phyloP scores from a whole-genome alignment of 768 basidiomycete species.

The Russula vinacea region DNA sequence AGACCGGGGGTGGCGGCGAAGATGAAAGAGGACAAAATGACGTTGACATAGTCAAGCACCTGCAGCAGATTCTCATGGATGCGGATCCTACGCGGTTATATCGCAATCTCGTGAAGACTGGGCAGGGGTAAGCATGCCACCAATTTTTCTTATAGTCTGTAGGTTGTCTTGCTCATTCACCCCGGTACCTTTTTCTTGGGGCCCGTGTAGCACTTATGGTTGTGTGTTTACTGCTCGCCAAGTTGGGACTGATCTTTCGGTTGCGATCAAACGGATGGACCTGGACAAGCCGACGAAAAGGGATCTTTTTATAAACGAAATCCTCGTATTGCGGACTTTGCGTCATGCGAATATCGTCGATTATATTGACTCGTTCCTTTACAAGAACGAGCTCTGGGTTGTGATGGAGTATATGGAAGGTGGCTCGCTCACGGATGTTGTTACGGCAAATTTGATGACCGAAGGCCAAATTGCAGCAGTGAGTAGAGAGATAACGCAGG shows the following conservation, averaged over 20 bases:
- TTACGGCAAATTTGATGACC: constrained; percentile 94
- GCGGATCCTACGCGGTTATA: constrained; percentile 95
- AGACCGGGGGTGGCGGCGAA: constrained; percentile 60
- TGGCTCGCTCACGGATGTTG: constrained; percentile 91
- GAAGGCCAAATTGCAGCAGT: constrained; percentile 99
- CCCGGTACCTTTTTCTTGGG: constrained; percentile 13
- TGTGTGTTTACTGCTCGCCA: constrained; percentile 99
- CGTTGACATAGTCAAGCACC: constrained; percentile 73
- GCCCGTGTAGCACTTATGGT: constrained; percentile 72
- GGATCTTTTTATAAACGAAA: constrained; percentile 99
- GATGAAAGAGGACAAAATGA: constrained; percentile 63
- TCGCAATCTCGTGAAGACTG: constrained; percentile 91
- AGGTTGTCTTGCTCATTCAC: constrained; percentile 15
- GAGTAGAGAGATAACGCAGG: constrained; percentile 87
- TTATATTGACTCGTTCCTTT: constrained; percentile 96
- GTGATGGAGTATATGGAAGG: constrained; percentile 99
- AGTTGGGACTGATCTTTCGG: constrained; percentile 88
- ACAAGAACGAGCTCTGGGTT: constrained; percentile 99
- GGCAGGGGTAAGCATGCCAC: constrained; percentile 74
- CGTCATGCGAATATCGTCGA: constrained; percentile 99
- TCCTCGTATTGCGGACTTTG: constrained; percentile 98
- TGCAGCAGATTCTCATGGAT: constrained; percentile 94
- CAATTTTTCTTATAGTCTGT: neutral
- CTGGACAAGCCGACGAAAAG: constrained; percentile 99
- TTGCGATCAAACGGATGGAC: constrained; percentile 99